Evolutionary conservation across 306 rosid species (phyloP), one percentile per base, ranked within the genome.

Genomic region (Prunus persica): DNA sequence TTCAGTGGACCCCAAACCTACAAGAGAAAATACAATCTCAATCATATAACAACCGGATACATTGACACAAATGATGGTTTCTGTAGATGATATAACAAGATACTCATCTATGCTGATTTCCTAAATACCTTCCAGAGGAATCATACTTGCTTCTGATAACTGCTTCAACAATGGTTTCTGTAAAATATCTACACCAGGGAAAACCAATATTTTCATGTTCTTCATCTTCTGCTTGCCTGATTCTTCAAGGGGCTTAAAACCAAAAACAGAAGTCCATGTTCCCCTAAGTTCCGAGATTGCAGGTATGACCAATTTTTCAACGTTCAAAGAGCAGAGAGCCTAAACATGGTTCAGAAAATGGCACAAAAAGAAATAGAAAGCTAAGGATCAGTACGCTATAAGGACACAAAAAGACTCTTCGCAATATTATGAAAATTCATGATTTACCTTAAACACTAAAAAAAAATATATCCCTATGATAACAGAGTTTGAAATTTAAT

Each of bases 221-320:
- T 82, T 91, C 87, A 87, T 85, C 75, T 72, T 76, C 79, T 72
- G 75, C 81, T 84, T 90, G 89, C 18, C 80, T 63, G 85, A 81
- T 60, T 49, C 76, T 68, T 89, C 91, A 79, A 88, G 91, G 69
- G 91, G 85, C 79, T 85, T 86, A 77, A 92, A 92, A 75, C 98
- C 98, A 84, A 95, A 95, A 72, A 80, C 86, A 14, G 91, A 84
- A 77, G 96, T 91, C 99, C 99, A 95, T 67, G 91, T 92, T 80
- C 84, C 90, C 74, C 77, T 87, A 57, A 92, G 84, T 80, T 92
- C 93, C 9, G 90, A 88, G 80, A 95, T 86, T 28, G 98, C 99
- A 25, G 98, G 99, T 73, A 95, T 91, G 80, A 95, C 93, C 89
- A 92, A 85, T 80, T 83, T 86, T 77, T 88, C 96, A 61, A 94